Evolutionary conservation across 352 stramenopile species (phyloP), one percentile per base, ranked within the genome.

Genomic region (Phytophthora sp.): DNA sequence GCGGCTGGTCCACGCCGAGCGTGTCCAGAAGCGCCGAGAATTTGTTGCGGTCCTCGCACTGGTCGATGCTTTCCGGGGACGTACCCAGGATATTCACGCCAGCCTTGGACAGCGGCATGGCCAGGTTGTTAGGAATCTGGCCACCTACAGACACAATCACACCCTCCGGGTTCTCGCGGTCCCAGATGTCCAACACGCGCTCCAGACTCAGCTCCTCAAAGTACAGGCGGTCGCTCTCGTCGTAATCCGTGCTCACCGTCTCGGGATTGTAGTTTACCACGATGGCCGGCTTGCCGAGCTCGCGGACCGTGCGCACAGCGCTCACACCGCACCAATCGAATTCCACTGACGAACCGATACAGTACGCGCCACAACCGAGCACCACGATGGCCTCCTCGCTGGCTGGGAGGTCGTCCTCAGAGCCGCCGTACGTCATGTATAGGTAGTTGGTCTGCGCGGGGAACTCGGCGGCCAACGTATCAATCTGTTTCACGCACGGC

Each of bases 261-360:
- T 99, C 96, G 24, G 96, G 96, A 82, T 99, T 99, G 84, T 98
- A 98, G 81, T 99, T 99, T 13, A 99, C 81, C 89, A 96, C 88
- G 11, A 93, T 82, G 30, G 85, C 76, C 23, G 80, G 82, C 56
- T 82, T 63, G 33, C 95, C 95, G 44, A 98, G 80, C 68, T 96
- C 80, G 52, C 93, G 84, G 29, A 99, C 82, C 30, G 94, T 89
- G 44, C 96, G 89, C 54, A 98, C 98, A 62, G 90, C 93, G 73
- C 84, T 97, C 51, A 99, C 95, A 64, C 88, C 96, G 69, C 96
- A 99, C 96, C 95, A 99, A 69, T 99, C 96, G 58, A 99, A 99
- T 76, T 99, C 96, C 39, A 99, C 97, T 16, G 88, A 98, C 65
- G 85, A 97, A 52, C 96, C 96, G 71, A 99, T 99, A 63, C 96